Base-by-base conservation (phyloP, 148 eudicot genomes). In the Amaranthus hypochondriacus region DNA sequence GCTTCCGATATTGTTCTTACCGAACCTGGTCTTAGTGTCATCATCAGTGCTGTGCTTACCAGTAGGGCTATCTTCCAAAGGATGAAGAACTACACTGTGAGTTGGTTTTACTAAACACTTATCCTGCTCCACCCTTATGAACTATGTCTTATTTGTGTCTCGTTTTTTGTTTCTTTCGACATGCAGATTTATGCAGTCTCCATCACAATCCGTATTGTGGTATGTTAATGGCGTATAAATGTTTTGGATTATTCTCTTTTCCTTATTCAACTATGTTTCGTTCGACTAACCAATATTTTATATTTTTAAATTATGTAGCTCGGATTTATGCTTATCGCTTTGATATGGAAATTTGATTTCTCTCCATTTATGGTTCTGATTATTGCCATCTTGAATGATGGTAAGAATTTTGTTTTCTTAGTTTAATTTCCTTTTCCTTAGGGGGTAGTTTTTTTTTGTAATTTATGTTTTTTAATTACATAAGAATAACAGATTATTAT, bases 301-400 rank as follows among this genome's bases (percentile, higher is more conserved):
- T 69, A 10, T 58, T 44, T 68, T 64, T 15, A 3, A 21, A 14
- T 66, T 66, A 71, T 88, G 82, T 70, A 92, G 97, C 88, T 93
- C 76, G 98, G 98, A 47, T 93, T 93, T 88, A 79, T 93, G 95
- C 80, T 93, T 73, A 91, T 93, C 43, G 97, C 98, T 61, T 87
- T 93, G 85, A 93, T 93, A 72, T 93, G 98, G 98, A 91, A 87
- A 75, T 93, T 77, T 15, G 98, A 93, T 74, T 94, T 94, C 83
- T 89, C 98, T 61, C 98, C 98, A 14, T 94, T 94, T 92, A 94
- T 94, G 98, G 98, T 94, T 85, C 72, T 94, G 87, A 94, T 94
- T 67, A 94, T 94, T 70, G 98, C 98, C 83, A 94, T 94, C 79
- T 81, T 94, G 8, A 94, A 94, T 73, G 98, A 94, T 9, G 98